Percentiles rank a stretch among this genome's conserved stretches.
Conservation (phyloP, 2,329 filamentous ascomycete genomes). For the Chrysoporthe deuterocubensis region DNA sequence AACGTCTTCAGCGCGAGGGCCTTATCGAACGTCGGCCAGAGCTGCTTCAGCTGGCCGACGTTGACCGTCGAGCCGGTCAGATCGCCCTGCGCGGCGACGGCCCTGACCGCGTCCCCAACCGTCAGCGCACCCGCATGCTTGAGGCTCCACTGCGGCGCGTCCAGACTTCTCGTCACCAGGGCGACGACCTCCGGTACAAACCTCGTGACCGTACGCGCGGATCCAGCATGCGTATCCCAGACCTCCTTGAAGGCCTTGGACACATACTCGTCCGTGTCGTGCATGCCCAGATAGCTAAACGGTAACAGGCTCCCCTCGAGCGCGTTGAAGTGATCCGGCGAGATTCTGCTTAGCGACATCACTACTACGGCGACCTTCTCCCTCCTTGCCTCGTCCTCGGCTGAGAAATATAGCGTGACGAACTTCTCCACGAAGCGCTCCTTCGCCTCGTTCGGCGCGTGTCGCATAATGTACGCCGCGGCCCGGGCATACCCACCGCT, state of each 20-base stretch:
- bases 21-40: constrained; percentile 87
- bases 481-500: constrained; percentile 86
- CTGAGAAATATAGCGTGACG: constrained; percentile 76
- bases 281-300: constrained; percentile 84
- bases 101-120: constrained; percentile 72
- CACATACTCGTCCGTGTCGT: constrained; percentile 82
- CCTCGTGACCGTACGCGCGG: constrained; percentile 77
- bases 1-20: constrained; percentile 89
- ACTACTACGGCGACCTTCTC: constrained; percentile 83
- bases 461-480: constrained; percentile 79
- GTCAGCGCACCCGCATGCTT: constrained; percentile 87
- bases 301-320: constrained; percentile 78
- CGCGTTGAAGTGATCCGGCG: constrained; percentile 83
- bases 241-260: constrained; percentile 80
- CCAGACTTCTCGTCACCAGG: constrained; percentile 70
- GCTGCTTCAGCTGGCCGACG: constrained; percentile 58
- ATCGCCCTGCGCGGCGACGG: constrained; percentile 64
- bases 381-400: constrained; percentile 76
- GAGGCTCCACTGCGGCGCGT: constrained; percentile 84
- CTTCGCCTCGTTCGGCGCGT: constrained; percentile 54
- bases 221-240: constrained; percentile 90
- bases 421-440: constrained; percentile 56
- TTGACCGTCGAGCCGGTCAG: constrained; percentile 60
- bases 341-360: constrained; percentile 80
- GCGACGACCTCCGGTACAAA: constrained; percentile 82